Conservation (phyloP, 208 protist genomes). For the Entamoeba moshkovskii region DNA sequence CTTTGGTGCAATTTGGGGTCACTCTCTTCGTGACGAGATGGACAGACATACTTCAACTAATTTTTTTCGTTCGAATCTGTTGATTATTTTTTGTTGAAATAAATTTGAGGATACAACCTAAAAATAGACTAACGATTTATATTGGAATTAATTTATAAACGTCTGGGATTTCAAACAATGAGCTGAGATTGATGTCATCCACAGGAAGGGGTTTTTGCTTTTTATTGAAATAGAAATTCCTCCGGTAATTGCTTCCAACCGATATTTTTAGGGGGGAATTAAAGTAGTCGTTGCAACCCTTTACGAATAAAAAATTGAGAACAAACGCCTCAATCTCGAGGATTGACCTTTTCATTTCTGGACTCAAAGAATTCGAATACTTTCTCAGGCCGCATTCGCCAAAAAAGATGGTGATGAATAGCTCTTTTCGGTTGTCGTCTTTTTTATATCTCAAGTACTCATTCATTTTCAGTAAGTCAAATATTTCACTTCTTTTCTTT, state of each 20-base stretch:
- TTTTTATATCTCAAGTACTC: neutral
- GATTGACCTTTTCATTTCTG: neutral
- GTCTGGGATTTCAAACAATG: neutral
- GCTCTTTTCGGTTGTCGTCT: neutral
- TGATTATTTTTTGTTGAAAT: neutral
- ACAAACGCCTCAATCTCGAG: neutral
- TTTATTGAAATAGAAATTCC: neutral
- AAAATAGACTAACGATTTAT: too few relatives aligned
- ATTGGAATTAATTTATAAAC: neutral
- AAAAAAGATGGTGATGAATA: neutral
- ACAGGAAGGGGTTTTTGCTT: neutral
- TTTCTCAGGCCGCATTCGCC: neutral
- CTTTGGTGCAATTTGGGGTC: neutral
- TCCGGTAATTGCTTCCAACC: neutral
- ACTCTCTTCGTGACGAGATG: neutral
- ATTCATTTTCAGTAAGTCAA: neutral
- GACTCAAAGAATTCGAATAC: neutral
- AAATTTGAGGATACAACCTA: too few relatives aligned
- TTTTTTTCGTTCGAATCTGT: neutral
- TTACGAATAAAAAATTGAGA: neutral
- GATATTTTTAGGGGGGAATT: neutral
- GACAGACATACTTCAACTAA: neutral
- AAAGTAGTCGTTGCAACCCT: neutral
- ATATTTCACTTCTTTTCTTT: neutral
- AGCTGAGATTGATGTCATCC: neutral